Evolutionary conservation across 139 green algal species (phyloP).

Genomic region (Chloropicon primus): DNA sequence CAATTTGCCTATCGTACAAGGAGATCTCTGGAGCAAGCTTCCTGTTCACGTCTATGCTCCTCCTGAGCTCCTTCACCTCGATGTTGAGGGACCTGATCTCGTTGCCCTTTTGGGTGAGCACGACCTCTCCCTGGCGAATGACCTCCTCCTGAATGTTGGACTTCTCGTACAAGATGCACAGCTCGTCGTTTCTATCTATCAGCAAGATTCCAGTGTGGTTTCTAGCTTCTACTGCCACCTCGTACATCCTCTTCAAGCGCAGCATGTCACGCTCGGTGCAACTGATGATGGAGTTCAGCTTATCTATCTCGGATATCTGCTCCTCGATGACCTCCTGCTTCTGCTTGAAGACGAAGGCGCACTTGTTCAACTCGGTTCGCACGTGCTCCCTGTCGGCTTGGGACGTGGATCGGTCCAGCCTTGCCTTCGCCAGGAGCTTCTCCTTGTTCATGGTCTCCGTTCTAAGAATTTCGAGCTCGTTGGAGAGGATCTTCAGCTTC

Average conservation of each 20-base stretch:
- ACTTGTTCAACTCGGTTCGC: constrained; percentile 43
- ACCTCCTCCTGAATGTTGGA: constrained; percentile 49
- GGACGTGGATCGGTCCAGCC: constrained; percentile 21
- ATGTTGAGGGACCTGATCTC: constrained; percentile 47
- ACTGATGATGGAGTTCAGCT: constrained; percentile 58
- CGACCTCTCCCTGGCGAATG: constrained; percentile 8
- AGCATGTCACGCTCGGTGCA: constrained; percentile 49
- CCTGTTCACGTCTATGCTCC: constrained; percentile 30
- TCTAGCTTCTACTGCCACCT: constrained; percentile 36
- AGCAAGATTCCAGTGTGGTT: constrained; percentile 59
- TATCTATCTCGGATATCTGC: constrained; percentile 56
- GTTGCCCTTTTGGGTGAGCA: constrained; percentile 29
- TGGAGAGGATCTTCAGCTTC: constrained; percentile 58
- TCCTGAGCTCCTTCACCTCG: constrained; percentile 40
- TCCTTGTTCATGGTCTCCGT: constrained; percentile 35
- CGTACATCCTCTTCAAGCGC: constrained; percentile 41
- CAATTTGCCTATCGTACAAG: constrained; percentile 35
- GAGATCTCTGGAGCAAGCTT: constrained; percentile 38
- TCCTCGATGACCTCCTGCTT: constrained; percentile 52
- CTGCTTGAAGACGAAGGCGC: constrained; percentile 26
- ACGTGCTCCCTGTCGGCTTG: constrained; percentile 41
- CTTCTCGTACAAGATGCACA: constrained; percentile 75
- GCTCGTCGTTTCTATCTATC: constrained; percentile 72
- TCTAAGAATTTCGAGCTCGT: constrained; percentile 59
- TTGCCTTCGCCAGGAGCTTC: constrained; percentile 36